phyloP scores from a whole-genome alignment of 2,329 filamentous ascomycete genomes.

The Nemania diffusa region DNA sequence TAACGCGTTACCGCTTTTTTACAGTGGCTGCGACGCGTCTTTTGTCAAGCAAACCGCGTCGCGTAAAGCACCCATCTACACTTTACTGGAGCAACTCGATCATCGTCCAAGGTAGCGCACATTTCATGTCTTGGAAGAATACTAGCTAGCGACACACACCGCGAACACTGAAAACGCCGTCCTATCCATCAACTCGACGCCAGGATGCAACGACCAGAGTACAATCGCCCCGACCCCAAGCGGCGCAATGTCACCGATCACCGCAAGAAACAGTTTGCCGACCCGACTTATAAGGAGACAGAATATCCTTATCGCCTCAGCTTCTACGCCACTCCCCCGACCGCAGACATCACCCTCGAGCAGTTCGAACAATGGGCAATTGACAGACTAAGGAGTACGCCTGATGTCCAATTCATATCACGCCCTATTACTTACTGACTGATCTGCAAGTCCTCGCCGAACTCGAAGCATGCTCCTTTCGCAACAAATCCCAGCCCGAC shows the following conservation, averaged over 20 bases:
- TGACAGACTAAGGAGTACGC: constrained; percentile 80
- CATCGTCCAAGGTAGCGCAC: neutral
- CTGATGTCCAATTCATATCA: neutral
- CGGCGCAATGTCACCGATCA: constrained; percentile 79
- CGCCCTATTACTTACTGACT: constrained; percentile 35
- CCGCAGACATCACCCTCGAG: constrained; percentile 92
- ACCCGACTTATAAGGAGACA: constrained; percentile 78
- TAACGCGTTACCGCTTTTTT: constrained; percentile 31
- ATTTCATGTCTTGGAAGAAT: neutral
- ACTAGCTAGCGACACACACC: neutral
- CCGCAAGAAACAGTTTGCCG: constrained; percentile 87
- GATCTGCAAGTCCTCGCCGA: constrained; percentile 76
- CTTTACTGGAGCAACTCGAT: neutral
- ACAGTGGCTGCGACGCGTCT: constrained; percentile 37
- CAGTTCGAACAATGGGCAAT: constrained; percentile 99
- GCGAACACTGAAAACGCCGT: neutral
- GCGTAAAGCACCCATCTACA: neutral
- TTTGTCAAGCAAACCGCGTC: constrained; percentile 21
- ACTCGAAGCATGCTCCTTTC: constrained; percentile 93
- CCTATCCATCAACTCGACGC: neutral
- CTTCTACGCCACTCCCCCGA: constrained; percentile 89
- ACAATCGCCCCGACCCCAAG: constrained; percentile 72
- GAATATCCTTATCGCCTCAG: constrained; percentile 89
- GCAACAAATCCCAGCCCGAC: constrained; percentile 86
- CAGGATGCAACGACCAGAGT: constrained; percentile 48